These are phyloP conservation scores for Silene vulgaris DNA, from an alignment of 179 eudicot species.

Conservation along the genomic window DNA sequence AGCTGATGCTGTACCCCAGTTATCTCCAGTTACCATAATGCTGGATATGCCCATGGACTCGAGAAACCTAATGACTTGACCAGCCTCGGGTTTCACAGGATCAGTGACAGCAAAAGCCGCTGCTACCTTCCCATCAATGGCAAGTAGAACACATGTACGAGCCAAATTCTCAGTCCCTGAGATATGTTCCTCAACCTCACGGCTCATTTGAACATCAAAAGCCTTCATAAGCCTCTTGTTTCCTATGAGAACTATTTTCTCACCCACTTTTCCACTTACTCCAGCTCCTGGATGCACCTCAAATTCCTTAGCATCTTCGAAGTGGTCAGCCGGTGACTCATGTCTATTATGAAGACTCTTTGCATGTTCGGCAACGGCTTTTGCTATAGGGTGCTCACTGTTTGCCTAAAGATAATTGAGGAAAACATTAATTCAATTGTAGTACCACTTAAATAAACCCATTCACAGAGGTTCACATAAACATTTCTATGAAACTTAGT, in stretches of 20 bases:
- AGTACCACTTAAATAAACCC: not conserved
- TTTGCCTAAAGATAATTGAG: constrained; percentile 46
- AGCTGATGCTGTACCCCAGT: constrained; percentile 86
- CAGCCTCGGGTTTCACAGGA: constrained; percentile 94
- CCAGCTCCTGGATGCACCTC: constrained; percentile 91
- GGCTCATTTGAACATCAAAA: constrained; percentile 46
- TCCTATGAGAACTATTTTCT: constrained; percentile 61
- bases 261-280: constrained; percentile 74
- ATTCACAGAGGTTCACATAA: constrained; percentile 1
- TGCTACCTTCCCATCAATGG: constrained; percentile 67
- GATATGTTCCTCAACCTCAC: constrained; percentile 54
- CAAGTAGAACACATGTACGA: constrained; percentile 76
- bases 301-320: constrained; percentile 70
- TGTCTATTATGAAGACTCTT: constrained; percentile 48
- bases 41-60: constrained; percentile 65
- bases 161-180: constrained; percentile 62
- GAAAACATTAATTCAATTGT: not conserved
- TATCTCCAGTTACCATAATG: constrained; percentile 97
- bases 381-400: constrained; percentile 92
- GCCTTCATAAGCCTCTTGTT: constrained; percentile 74
- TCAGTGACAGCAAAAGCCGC: constrained; percentile 93
- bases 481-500: not conserved
- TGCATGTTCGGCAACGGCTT: constrained; percentile 76
- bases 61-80: constrained; percentile 58
- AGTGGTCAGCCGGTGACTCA: constrained; percentile 38